phyloP scores from a whole-genome alignment of 345 rosid species.

The Citrus unshiu region DNA sequence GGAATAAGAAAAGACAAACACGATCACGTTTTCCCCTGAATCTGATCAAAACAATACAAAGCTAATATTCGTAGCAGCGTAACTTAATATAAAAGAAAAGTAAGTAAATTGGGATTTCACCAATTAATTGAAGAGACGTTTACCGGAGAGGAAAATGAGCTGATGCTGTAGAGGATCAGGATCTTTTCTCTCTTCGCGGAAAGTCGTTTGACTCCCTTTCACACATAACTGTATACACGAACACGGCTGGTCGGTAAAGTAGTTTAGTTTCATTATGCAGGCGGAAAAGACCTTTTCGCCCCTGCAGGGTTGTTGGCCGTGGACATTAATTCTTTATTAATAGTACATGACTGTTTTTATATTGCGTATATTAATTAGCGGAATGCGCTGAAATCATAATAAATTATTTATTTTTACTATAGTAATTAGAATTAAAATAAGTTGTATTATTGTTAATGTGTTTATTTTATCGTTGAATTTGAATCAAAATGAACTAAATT shows the following conservation, averaged over 20 bases:
- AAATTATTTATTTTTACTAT: too few species aligned
- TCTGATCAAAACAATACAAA: not conserved
- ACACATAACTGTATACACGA: not conserved
- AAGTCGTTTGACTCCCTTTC: conserved; percentile 26
- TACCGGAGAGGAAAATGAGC: not conserved
- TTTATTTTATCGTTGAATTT: too few species aligned
- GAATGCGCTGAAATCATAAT: too few species aligned
- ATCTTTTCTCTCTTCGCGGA: conserved; percentile 27
- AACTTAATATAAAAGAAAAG: not conserved
- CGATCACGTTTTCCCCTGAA: not conserved
- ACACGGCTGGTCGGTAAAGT: conserved; percentile 35
- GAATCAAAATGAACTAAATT: too few species aligned
- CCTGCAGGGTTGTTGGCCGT: not conserved
- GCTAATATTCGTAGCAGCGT: not conserved
- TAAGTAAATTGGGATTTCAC: not conserved
- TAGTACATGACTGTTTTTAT: too few species aligned
- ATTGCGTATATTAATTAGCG: too few species aligned
- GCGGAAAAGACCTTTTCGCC: not conserved
- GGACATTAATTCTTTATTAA: not conserved
- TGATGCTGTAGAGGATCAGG: not conserved
- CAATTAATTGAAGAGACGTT: conserved; percentile 5
- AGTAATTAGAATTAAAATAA: too few species aligned
- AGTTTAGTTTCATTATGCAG: not conserved
- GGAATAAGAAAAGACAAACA: not conserved
- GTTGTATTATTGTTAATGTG: too few species aligned